Evolutionary conservation across 352 stramenopile genomes (phyloP).

Genomic region (Globisporangium acanthophoron): DNA sequence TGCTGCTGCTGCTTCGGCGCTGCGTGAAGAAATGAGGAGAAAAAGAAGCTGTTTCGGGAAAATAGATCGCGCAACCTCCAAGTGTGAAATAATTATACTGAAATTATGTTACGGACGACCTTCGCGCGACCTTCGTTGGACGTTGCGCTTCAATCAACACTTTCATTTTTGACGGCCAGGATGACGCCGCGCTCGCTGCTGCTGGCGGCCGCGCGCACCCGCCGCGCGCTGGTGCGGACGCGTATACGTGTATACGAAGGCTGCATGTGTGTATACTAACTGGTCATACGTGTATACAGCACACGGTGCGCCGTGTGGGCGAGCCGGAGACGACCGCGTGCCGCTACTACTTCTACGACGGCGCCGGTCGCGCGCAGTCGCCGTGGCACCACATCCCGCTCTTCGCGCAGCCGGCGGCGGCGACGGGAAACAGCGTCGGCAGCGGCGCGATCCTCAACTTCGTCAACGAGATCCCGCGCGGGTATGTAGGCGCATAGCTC

Average conservation of each 20-base stretch:
- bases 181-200: no score
- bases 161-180: no score
- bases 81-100: neutral
- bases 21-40: no score
- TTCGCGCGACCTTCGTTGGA: neutral
- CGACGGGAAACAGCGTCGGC: conserved; percentile 11
- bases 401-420: conserved; percentile 35
- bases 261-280: neutral
- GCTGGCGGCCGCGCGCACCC: neutral
- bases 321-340: conserved; percentile 62
- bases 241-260: neutral
- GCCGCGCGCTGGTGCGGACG: neutral
- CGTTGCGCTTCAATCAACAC: neutral
- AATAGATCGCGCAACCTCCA: neutral
- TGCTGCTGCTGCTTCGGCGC: no score
- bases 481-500: conserved; percentile 18
- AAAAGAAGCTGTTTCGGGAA: neutral
- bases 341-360: conserved; percentile 82
- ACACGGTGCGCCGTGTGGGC: conserved; percentile 60
- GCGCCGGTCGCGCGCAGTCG: conserved; percentile 71
- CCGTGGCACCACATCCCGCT: conserved; percentile 93
- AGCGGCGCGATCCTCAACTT: conserved; percentile 82
- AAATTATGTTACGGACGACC: neutral
- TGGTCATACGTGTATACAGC: conserved; percentile 18
- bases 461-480: conserved; percentile 92